These are phyloP conservation scores for Lyophyllum semitale DNA, from an alignment of 768 basidiomycete genomes.

Conservation along the genomic window DNA sequence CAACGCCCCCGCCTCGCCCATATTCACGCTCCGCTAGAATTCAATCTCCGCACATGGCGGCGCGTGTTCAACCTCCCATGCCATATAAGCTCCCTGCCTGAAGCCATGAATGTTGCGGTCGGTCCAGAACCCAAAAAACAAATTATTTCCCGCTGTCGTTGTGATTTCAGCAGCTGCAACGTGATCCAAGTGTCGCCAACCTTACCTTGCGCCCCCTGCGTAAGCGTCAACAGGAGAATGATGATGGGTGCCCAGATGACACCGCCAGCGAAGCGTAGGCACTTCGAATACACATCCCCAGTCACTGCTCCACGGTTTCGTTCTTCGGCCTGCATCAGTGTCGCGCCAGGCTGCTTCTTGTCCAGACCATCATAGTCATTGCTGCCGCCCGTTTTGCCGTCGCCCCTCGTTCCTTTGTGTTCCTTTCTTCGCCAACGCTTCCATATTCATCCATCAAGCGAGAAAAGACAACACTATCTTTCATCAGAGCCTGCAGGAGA, in stretches of 20 bases:
- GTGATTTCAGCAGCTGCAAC: neutral
- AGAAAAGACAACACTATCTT: conserved; percentile 43
- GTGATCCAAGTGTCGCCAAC: neutral
- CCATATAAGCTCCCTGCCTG: conserved; percentile 69
- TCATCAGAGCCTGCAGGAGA: conserved; percentile 42
- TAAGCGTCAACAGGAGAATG: conserved; percentile 41
- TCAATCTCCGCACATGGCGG: too few relatives aligned
- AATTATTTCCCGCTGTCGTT: conserved; percentile 54
- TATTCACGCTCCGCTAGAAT: too few relatives aligned
- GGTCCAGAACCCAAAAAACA: conserved; percentile 80
- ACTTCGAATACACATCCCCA: conserved; percentile 49
- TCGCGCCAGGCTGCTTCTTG: conserved; percentile 29
- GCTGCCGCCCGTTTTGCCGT: too few relatives aligned
- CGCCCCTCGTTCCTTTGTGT: too few relatives aligned
- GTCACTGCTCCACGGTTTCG: conserved; percentile 54
- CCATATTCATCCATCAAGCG: conserved; percentile 60
- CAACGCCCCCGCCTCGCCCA: too few relatives aligned
- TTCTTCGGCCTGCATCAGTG: conserved; percentile 58
- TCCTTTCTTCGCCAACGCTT: conserved; percentile 22
- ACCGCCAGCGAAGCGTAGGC: conserved; percentile 48
- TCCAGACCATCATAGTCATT: conserved; percentile 2
- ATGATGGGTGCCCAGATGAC: conserved; percentile 51
- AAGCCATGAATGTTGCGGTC: conserved; percentile 54
- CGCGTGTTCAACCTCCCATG: too few relatives aligned
- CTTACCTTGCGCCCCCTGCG: conserved; percentile 55